These are phyloP conservation scores for Paraconiothyrium sp. DNA, from an alignment of 2,329 filamentous ascomycete genomes.

Conservation along the genomic window DNA sequence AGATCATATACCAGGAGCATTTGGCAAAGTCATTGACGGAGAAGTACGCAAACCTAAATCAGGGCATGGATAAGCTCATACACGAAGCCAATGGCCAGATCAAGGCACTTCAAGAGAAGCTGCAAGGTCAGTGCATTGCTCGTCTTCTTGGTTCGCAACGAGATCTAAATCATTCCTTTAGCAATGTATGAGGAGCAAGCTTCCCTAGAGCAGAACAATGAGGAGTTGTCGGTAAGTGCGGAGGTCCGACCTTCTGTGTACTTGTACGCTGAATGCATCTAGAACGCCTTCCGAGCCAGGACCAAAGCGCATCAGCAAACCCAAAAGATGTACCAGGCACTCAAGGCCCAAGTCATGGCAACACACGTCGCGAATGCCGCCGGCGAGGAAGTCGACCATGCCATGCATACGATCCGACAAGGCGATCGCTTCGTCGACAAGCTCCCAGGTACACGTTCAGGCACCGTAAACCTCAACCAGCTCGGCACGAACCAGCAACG, in stretches of 20 bases:
- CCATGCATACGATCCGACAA: slow-evolving; percentile 35
- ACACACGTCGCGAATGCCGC: slow-evolving; percentile 65
- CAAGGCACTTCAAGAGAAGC: slow-evolving; percentile 69
- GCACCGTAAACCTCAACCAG: slow-evolving; percentile 35
- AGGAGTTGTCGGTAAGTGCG: slow-evolving; percentile 65
- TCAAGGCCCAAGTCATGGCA: slow-evolving; percentile 65
- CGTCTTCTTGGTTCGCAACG: neutral
- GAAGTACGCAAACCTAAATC: slow-evolving; percentile 72
- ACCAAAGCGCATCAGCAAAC: slow-evolving; percentile 73
- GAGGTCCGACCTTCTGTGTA: too few species aligned
- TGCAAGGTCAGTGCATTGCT: slow-evolving; percentile 62
- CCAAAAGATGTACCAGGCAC: slow-evolving; percentile 67
- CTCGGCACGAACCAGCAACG: slow-evolving; percentile 26
- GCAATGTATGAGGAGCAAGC: slow-evolving; percentile 70
- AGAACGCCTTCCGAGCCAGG: slow-evolving; percentile 73
- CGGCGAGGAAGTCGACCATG: slow-evolving; percentile 55
- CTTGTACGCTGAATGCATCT: neutral
- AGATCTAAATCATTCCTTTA: slow-evolving; percentile 35
- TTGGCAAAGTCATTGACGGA: slow-evolving; percentile 76
- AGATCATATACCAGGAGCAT: slow-evolving; percentile 84
- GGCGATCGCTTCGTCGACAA: slow-evolving; percentile 43
- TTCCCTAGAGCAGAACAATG: slow-evolving; percentile 73
- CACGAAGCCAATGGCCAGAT: slow-evolving; percentile 80
- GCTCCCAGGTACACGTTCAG: slow-evolving; percentile 40
- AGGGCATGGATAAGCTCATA: slow-evolving; percentile 76